Conservation (phyloP, 176 grass and related monocot genomes). For the Oryza rufipogon region DNA sequence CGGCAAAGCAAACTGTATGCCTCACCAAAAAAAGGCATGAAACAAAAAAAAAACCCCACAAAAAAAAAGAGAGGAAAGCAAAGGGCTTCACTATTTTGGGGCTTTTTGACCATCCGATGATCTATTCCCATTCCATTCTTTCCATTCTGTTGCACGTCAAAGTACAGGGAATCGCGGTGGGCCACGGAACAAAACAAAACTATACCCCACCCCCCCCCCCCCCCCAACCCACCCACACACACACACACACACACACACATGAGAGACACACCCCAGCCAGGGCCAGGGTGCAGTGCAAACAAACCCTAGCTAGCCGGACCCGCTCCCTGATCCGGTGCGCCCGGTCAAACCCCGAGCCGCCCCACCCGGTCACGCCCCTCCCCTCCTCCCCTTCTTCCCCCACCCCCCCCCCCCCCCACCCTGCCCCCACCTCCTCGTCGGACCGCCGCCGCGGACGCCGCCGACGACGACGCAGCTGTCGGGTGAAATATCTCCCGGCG, state of each 20-base stretch:
- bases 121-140: neutral
- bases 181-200: slow-evolving; percentile 37
- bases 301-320: slow-evolving; percentile 59
- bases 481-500: neutral
- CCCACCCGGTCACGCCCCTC: slow-evolving; percentile 37
- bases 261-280: no score
- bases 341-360: slow-evolving; percentile 48
- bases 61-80: neutral
- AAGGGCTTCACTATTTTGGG: slow-evolving; percentile 25
- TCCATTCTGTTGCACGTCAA: slow-evolving; percentile 27
- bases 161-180: slow-evolving; percentile 62
- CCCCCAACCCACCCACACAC: neutral
- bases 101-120: slow-evolving; percentile 43
- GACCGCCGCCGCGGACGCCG: neutral
- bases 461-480: neutral
- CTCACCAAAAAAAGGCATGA: neutral
- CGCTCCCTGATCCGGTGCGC: slow-evolving; percentile 46
- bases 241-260: neutral
- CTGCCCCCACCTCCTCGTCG: neutral
- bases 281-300: slow-evolving; percentile 18
- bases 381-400: slow-evolving; percentile 14
- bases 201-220: neutral
- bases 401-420: neutral
- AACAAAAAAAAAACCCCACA: neutral
- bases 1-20: neutral